A percentile compares a stretch with the other conserved stretches of the same genome.
phyloP scores from a whole-genome alignment of 2,329 filamentous ascomycete species.

The Colletotrichum simmondsii region DNA sequence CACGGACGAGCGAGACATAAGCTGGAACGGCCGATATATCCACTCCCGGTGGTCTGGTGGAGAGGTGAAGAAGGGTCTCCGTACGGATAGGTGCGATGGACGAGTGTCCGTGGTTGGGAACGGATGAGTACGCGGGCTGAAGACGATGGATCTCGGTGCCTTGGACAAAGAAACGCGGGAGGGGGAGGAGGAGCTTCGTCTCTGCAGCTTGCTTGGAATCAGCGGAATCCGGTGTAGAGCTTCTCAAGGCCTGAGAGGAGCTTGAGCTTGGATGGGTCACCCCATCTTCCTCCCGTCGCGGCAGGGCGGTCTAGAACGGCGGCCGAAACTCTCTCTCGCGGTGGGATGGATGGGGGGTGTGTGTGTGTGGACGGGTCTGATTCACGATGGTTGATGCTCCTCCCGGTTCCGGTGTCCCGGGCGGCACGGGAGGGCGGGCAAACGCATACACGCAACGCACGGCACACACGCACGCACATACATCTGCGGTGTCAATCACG shows the following conservation, averaged over 20 bases:
- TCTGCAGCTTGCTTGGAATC: not conserved
- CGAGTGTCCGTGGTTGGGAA: not conserved
- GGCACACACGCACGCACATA: not conserved
- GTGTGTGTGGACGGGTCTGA: not conserved
- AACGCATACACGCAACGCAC: not conserved
- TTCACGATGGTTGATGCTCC: not conserved
- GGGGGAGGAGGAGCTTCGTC: not conserved
- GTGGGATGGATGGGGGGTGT: not conserved
- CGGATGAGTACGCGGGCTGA: conserved; percentile 11
- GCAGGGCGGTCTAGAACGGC: conserved; percentile 11
- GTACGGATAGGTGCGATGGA: not conserved
- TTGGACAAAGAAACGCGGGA: not conserved
- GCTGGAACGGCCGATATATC: conserved; percentile 30
- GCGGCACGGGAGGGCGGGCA: conserved; percentile 19
- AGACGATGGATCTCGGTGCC: not conserved
- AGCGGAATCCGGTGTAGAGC: not conserved
- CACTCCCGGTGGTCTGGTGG: conserved; percentile 13
- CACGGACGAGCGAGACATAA: conserved; percentile 20
- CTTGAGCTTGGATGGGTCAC: not conserved
- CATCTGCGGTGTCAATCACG: not conserved
- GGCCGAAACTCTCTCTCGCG: not conserved
- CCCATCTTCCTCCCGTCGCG: conserved; percentile 4
- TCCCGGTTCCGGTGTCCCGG: conserved; percentile 21
- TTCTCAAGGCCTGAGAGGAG: not conserved
- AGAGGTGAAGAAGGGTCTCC: not conserved